Base-by-base conservation (phyloP, 257 asterid species). In the Solanum chaucha region DNA sequence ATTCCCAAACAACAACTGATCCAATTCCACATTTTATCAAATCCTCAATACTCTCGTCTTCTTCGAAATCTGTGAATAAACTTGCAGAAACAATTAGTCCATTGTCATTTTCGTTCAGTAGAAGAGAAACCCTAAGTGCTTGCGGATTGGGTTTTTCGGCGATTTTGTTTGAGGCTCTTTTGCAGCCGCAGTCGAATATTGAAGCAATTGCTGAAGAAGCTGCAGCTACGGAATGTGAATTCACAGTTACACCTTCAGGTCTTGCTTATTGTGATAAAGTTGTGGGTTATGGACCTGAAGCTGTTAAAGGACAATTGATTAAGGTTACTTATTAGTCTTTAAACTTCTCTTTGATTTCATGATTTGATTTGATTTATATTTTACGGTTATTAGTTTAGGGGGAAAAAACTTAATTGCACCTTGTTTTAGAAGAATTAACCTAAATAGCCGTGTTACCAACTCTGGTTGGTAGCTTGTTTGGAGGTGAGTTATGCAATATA, bases 271-370 rank as follows among this genome's bases (percentile, higher is more conserved):
- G 91, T 74, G 93, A 91, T 48, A 89, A 78, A 65, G 86, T 70
- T 74, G 59, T 89, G 32, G 93, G 93, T 13, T 3, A 5, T 82
- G 93, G 93, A 24, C 87, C 90, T 85, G 75, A 77, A 83, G 87
- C 92, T 85, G 90, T 34, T 12, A 90, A 91, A 77, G 93, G 93
- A 12, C 91, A 90, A 75, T 88, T 91, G n/a, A 91, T 91, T 11
- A 91, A 91, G 93, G 93, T 91, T 9, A 8, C 10, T 48, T 86
- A 48, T 17, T 32, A 38, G 11, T 35, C 19, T 51, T 36, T 48
- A 2, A 30, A 51, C 32, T 59, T 6, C 19, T 59, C 41, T 86
- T 58, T 82, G 46, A 32, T 58, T 58, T 55, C 28, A 20, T 17
- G 1, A 32, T 4, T 22, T 74, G 55, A 15, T 74, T 74, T 74